Base-by-base conservation (phyloP, 441 rosid genomes). In the Erodium trifolium region DNA sequence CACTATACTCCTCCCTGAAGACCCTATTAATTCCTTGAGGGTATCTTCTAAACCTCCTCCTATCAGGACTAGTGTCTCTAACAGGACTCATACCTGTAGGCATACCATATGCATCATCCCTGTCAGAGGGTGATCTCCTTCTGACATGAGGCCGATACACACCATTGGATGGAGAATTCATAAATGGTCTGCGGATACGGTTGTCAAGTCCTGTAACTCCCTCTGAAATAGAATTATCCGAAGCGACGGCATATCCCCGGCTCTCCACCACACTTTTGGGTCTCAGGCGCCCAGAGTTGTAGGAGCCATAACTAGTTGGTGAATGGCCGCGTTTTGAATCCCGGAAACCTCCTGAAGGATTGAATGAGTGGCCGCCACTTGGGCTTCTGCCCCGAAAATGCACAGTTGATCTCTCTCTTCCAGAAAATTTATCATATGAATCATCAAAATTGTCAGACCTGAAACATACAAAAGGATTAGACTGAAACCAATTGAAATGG, bases 41-140 rank as follows among this genome's bases (percentile, higher is more conserved):
- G 63, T 66, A 79, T 71, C 82, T 81, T 70, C 87, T 76, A 70
- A 76, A 76, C 68, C 76, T 72, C 66, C 67, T 73, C 77, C 79
- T 74, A 68, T 71, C 79, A 19, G 83, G 79, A 76, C 80, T 78
- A 43, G 37, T 60, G 41, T 81, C 87, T 75, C 85, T 71, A 18
- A 72, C 35, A 16, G 75, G 64, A 43, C 71, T 65, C 60, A 70
- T 68, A 49, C 82, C 71, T 7, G 70, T 10, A 23, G 73, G 72
- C 71, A 60, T 65, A 53, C 67, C 67, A 65, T 76, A 76, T 13
- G 68, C 53, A 67, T 77, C 77, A 43, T 74, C 76, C 49, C 81
- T 72, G 47, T 63, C 70, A 29, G 51, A 37, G 49, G 81, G 74
- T 39, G 78, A 74, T 68, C 81, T 73, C 68, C 77, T 79, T 35